Conservation (phyloP, 176 grass and related monocot genomes). For the Echinochloa phyllopogon region DNA sequence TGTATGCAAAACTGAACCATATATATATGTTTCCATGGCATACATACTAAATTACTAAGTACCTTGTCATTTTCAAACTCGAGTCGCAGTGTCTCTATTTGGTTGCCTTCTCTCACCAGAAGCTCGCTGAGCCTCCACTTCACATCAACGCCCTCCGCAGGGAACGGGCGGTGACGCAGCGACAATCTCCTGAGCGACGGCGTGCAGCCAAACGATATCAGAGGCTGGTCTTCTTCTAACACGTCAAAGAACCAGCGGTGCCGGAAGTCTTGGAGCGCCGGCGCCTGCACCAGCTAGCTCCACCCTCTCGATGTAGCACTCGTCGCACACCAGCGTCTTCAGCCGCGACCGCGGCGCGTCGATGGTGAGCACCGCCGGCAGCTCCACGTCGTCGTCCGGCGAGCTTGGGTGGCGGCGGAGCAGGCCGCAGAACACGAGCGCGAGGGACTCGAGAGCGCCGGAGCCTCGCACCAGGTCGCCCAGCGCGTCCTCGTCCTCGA, state of each 20-base stretch:
- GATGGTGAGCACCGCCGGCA: neutral
- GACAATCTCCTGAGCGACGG: neutral
- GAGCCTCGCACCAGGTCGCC: neutral
- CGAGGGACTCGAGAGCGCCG: neutral
- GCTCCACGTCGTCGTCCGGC: no score
- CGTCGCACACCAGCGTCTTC: neutral
- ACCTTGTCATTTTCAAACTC: constrained; percentile 11
- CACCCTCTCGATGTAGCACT: neutral
- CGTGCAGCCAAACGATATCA: neutral
- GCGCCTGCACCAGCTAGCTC: constrained; percentile 4
- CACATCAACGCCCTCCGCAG: no score
- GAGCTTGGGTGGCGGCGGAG: no score
- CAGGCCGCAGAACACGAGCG: neutral
- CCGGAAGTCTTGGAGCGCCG: neutral
- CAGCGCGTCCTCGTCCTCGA: neutral
- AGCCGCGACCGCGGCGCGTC: neutral
- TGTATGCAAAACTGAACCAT: no score
- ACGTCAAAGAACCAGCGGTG: neutral
- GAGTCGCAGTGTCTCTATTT: neutral
- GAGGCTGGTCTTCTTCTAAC: no score
- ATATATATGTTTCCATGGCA: no score
- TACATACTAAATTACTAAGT: no score
- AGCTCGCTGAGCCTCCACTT: neutral
- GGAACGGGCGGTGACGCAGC: neutral
- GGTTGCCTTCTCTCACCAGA: neutral